These are phyloP conservation scores for Acer yangbiense DNA, from an alignment of 345 rosid species.

Conservation along the genomic window DNA sequence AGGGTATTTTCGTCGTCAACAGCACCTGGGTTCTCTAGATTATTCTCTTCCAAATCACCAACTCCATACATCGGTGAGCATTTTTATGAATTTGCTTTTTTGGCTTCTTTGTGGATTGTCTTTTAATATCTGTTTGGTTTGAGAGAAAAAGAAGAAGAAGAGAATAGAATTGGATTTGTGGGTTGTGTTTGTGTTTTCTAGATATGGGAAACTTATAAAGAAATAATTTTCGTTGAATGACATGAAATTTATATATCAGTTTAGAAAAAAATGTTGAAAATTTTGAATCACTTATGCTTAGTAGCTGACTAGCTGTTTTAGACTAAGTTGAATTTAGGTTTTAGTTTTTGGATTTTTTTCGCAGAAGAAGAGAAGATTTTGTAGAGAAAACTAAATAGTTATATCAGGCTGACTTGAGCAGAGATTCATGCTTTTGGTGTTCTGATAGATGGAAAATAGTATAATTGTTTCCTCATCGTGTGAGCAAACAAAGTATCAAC, in stretches of 20 bases:
- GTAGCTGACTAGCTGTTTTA: neutral
- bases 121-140: conserved; percentile 6
- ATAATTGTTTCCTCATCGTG: neutral
- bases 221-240: neutral
- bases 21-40: conserved; percentile 41
- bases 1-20: conserved; percentile 26
- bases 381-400: neutral
- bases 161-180: neutral
- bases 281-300: neutral
- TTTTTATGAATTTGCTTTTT: neutral
- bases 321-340: neutral
- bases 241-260: too few relatives aligned
- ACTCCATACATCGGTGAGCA: conserved; percentile 48
- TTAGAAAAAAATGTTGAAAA: neutral
- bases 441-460: neutral
- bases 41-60: conserved; percentile 67
- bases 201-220: neutral
- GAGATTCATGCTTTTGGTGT: neutral
- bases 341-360: neutral
- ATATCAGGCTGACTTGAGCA: neutral
- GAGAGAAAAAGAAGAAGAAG: neutral
- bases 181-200: neutral
- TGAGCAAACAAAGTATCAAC: neutral
- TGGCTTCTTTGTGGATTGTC: neutral
- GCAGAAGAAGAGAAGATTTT: neutral